phyloP scores from a whole-genome alignment of 2,329 filamentous ascomycete genomes.

The Trichoderma citrinoviride region DNA sequence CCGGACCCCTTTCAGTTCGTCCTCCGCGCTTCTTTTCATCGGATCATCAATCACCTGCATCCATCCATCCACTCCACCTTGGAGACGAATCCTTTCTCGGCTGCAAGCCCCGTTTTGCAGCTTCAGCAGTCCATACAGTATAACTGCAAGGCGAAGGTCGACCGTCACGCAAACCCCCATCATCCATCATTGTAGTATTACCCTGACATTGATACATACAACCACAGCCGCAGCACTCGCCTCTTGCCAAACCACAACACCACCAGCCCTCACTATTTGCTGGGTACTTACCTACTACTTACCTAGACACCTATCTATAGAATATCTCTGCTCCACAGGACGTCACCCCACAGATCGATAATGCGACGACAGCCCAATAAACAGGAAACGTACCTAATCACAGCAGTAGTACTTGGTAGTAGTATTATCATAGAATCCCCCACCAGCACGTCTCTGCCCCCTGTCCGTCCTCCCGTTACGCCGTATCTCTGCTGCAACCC shows the following conservation, averaged over 20 bases:
- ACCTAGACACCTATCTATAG: too few species aligned
- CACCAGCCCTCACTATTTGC: too few species aligned
- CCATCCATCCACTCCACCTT: background rate
- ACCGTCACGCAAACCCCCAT: background rate
- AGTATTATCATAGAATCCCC: too few species aligned
- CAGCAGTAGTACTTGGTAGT: background rate
- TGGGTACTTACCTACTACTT: too few species aligned
- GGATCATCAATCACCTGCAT: background rate
- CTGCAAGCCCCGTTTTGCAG: background rate
- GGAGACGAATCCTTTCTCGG: background rate
- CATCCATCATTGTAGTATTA: too few species aligned
- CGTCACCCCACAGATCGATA: slow-evolving; percentile 19
- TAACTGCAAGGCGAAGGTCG: background rate
- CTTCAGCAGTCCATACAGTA: background rate
- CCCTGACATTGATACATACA: too few species aligned
- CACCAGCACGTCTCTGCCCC: background rate
- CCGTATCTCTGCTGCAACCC: slow-evolving; percentile 1
- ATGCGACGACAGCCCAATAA: slow-evolving; percentile 1
- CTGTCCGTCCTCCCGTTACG: background rate
- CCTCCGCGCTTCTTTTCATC: background rate
- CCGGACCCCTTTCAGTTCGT: background rate
- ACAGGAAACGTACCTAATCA: background rate
- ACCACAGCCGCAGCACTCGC: too few species aligned
- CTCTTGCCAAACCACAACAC: background rate
- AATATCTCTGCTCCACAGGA: slow-evolving; percentile 7